Conservation (phyloP, 225 moss, liverwort and hornwort species). For the Rhytidiadelphus loreus region DNA sequence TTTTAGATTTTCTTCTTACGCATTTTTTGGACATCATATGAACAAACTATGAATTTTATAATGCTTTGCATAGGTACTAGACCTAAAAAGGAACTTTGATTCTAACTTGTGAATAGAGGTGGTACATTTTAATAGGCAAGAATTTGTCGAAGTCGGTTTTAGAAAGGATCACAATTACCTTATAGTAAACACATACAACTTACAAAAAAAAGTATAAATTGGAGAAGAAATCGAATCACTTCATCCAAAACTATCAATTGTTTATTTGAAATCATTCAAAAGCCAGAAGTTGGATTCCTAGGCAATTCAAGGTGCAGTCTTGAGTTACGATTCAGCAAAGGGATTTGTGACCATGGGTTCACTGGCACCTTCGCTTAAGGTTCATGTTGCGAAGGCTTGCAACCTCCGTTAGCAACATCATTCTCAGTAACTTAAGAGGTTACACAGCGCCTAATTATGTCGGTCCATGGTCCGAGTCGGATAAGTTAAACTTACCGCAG, state of each 20-base stretch:
- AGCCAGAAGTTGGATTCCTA: not conserved
- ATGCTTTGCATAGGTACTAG: not conserved
- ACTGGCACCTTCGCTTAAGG: not conserved
- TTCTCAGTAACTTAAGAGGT: not conserved
- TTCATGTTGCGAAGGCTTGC: not conserved
- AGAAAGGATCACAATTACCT: no score
- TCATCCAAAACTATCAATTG: no score
- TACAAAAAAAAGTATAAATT: not conserved
- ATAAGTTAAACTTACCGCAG: not conserved
- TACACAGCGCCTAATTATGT: not conserved
- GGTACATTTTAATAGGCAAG: not conserved
- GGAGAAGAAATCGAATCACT: not conserved
- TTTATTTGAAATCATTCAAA: no score
- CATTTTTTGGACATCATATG: not conserved
- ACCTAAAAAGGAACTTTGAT: not conserved
- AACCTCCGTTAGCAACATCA: not conserved
- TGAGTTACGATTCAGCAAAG: constrained; percentile 5
- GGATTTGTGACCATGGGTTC: not conserved
- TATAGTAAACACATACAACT: no score
- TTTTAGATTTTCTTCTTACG: not conserved
- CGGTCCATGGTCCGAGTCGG: not conserved
- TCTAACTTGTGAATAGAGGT: not conserved
- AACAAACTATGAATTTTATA: not conserved
- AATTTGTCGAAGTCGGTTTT: not conserved
- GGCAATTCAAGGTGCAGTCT: not conserved